Conservation (phyloP, 192 early-diverging fungal species). For the Martensiomyces pterosporus region DNA sequence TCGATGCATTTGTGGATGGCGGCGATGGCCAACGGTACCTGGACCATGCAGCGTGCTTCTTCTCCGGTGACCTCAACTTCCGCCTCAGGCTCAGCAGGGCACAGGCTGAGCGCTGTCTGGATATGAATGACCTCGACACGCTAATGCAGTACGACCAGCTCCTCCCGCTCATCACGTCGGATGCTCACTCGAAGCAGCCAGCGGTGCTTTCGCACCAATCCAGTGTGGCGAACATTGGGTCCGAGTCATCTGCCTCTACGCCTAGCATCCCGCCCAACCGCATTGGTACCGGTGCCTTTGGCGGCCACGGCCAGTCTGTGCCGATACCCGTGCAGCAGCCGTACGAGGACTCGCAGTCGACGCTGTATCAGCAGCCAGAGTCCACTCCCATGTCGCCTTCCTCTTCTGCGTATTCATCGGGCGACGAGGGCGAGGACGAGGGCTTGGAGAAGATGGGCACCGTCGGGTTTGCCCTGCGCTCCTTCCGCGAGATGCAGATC, state of each 20-base stretch:
- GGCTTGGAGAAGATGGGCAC: constrained; percentile 33
- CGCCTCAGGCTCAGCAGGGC: constrained; percentile 73
- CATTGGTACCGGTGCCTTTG: too few species aligned
- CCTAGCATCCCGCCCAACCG: constrained; percentile 4
- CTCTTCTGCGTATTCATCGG: constrained; percentile 21
- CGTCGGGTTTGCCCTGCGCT: constrained; percentile 68
- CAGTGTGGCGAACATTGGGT: constrained; percentile 2
- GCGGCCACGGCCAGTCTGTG: too few species aligned
- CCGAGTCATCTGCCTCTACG: constrained; percentile 10
- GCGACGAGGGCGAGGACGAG: constrained; percentile 20
- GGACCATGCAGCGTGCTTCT: constrained; percentile 71
- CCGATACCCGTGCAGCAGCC: background rate
- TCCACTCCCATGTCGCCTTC: constrained; percentile 25
- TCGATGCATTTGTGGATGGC: constrained; percentile 59
- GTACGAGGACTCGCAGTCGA: constrained; percentile 1
- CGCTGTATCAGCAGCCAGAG: constrained; percentile 25
- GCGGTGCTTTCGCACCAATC: too few species aligned
- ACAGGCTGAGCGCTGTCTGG: constrained; percentile 55
- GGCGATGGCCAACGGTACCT: constrained; percentile 85
- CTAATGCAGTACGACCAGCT: constrained; percentile 68
- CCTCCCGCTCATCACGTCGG: constrained; percentile 23
- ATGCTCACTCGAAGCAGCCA: constrained; percentile 8
- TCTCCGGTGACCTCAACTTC: constrained; percentile 96
- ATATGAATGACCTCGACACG: constrained; percentile 54
- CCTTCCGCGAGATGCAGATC: constrained; percentile 73